A percentile compares a stretch with the other conserved stretches of the same genome.
phyloP scores from a whole-genome alignment of 257 asterid species.

The Sherardia arvensis region DNA sequence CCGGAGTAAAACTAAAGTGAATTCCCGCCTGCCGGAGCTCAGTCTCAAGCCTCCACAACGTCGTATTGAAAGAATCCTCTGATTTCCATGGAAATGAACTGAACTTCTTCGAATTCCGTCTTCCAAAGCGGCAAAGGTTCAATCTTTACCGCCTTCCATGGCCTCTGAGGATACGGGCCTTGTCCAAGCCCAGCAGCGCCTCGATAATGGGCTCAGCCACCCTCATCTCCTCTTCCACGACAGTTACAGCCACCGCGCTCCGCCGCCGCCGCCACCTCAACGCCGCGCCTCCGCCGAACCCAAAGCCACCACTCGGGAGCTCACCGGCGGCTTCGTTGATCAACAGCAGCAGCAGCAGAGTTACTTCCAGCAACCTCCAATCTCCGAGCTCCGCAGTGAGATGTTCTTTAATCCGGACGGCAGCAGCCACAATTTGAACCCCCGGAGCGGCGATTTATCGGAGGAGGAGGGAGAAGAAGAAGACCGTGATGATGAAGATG shows the following conservation, averaged over 20 bases:
- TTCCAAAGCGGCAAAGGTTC: neutral
- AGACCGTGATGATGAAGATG: slow-evolving; percentile 35
- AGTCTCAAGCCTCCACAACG: slow-evolving; percentile 7
- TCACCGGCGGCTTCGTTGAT: slow-evolving; percentile 54
- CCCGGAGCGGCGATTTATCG: slow-evolving; percentile 46
- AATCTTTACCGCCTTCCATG: slow-evolving; percentile 24
- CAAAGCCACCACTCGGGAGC: slow-evolving; percentile 56
- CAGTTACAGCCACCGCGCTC: slow-evolving; percentile 27
- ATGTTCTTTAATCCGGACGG: slow-evolving; percentile 13
- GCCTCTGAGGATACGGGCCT: slow-evolving; percentile 58
- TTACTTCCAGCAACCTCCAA: slow-evolving; percentile 21
- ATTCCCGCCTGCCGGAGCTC: neutral
- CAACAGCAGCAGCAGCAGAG: slow-evolving; percentile 30
- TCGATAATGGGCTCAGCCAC: slow-evolving; percentile 43
- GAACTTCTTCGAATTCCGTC: neutral
- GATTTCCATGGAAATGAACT: slow-evolving; percentile 3
- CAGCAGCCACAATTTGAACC: slow-evolving; percentile 38
- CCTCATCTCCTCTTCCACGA: slow-evolving; percentile 60
- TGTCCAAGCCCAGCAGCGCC: slow-evolving; percentile 45
- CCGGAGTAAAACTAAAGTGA: neutral
- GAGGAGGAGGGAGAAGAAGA: slow-evolving; percentile 43
- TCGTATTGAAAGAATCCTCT: slow-evolving; percentile 1
- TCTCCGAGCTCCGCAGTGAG: slow-evolving; percentile 37
- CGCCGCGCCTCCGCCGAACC: slow-evolving; percentile 36
- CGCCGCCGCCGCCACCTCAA: slow-evolving; percentile 37